Percentiles rank a stretch among this genome's conserved stretches.
Evolutionary conservation across 768 basidiomycete species (phyloP).

Genomic region (Pisolithus tinctorius): DNA sequence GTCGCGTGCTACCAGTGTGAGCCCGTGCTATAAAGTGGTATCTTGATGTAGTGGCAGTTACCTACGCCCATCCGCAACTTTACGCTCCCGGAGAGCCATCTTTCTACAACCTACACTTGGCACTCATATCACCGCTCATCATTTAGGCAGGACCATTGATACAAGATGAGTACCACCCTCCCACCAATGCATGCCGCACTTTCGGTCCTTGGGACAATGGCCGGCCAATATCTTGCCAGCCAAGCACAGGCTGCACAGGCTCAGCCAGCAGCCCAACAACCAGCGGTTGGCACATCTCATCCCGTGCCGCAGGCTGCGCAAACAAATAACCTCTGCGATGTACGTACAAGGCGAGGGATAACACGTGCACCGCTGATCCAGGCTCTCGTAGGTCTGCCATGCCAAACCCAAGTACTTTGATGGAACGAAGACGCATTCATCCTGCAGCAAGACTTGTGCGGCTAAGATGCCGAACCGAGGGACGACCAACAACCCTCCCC

Average conservation of each 20-base stretch:
- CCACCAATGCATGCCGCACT: slow-evolving; percentile 31
- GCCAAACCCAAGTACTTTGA: slow-evolving; percentile 50
- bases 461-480: slow-evolving; percentile 37
- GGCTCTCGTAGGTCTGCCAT: slow-evolving; percentile 42
- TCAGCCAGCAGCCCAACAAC: slow-evolving; percentile 20
- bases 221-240: slow-evolving; percentile 29
- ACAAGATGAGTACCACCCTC: slow-evolving; percentile 23
- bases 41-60: slow-evolving; percentile 22
- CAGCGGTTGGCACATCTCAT: slow-evolving; percentile 6
- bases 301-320: slow-evolving; percentile 13
- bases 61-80: slow-evolving; percentile 35
- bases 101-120: slow-evolving; percentile 1
- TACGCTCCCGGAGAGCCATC: slow-evolving; percentile 27
- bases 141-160: slow-evolving; percentile 6
- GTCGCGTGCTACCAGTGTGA: slow-evolving; percentile 2
- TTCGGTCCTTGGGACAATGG: slow-evolving; percentile 30
- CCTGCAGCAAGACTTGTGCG: slow-evolving; percentile 52
- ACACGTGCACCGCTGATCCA: slow-evolving; percentile 2
- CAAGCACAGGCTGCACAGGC: slow-evolving; percentile 22
- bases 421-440: slow-evolving; percentile 48
- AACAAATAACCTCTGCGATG: slow-evolving; percentile 41
- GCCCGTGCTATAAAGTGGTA: slow-evolving; percentile 22
- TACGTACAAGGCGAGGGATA: slow-evolving; percentile 22
- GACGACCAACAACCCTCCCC: slow-evolving; percentile 18
- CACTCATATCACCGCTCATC: slow-evolving; percentile 6